phyloP scores from a whole-genome alignment of 2,329 filamentous ascomycete genomes.

The Xylaria multiplex region DNA sequence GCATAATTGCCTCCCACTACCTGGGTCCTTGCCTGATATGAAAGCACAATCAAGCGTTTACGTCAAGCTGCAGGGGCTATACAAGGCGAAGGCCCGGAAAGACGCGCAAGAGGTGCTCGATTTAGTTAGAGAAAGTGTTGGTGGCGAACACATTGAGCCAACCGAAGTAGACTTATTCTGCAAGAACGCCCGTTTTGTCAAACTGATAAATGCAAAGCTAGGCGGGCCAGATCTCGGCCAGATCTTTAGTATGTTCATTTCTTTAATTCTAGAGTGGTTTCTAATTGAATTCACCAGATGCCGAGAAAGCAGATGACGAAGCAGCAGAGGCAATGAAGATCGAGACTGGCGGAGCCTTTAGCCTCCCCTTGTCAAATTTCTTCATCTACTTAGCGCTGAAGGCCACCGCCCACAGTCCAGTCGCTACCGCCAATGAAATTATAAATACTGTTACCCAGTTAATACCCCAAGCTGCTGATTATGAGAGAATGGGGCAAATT shows the following conservation, averaged over 20 bases:
- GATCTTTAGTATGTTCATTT: conserved; percentile 61
- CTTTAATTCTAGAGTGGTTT: conserved; percentile 39
- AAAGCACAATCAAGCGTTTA: conserved; percentile 93
- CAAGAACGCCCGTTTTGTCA: conserved; percentile 93
- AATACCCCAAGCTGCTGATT: conserved; percentile 59
- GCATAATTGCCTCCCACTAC: conserved; percentile 80
- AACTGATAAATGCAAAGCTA: conserved; percentile 74
- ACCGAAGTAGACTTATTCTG: conserved; percentile 90
- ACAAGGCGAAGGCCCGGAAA: conserved; percentile 84
- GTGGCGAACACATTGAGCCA: conserved; percentile 66
- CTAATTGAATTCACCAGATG: conserved; percentile 53
- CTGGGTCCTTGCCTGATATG: conserved; percentile 94
- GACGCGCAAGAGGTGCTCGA: conserved; percentile 80
- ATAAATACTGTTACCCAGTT: conserved; percentile 56
- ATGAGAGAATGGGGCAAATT: conserved; percentile 62
- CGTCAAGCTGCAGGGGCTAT: conserved; percentile 88
- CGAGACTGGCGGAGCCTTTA: conserved; percentile 47
- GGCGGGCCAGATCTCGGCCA: conserved; percentile 60
- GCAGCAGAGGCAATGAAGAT: conserved; percentile 58
- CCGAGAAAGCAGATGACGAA: conserved; percentile 65
- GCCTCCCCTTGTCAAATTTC: conserved; percentile 67
- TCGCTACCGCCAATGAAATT: conserved; percentile 63
- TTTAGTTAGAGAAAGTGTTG: conserved; percentile 64
- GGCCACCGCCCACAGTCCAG: conserved; percentile 59
- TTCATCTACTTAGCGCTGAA: conserved; percentile 75